phyloP scores from a whole-genome alignment of 352 stramenopile genomes.

The Thalassiosira hispida region DNA sequence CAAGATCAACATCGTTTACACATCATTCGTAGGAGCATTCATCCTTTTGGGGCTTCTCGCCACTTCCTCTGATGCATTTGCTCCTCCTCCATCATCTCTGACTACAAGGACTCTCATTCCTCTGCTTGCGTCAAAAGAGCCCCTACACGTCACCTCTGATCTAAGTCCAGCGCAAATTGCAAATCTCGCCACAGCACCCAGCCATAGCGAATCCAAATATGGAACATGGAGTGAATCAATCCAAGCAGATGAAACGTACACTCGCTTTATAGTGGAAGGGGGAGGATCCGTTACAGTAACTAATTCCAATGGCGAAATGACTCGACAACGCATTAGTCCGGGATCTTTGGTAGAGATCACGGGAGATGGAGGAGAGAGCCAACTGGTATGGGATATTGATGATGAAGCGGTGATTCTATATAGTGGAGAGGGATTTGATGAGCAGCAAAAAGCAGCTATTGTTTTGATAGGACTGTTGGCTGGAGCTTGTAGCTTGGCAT shows the following conservation, averaged over 20 bases:
- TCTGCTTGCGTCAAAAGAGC: background rate
- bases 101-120: background rate
- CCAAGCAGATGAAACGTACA: background rate
- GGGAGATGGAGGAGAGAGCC: conserved; percentile 1
- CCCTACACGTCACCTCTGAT: background rate
- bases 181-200: background rate
- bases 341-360: conserved; percentile 2
- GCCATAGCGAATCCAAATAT: conserved; percentile 4
- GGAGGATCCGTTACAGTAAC: conserved; percentile 3
- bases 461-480: background rate
- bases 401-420: conserved; percentile 1
- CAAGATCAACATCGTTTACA: background rate
- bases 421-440: background rate
- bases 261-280: conserved; percentile 1
- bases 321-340: background rate
- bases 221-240: conserved; percentile 17
- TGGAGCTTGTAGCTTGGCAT: background rate
- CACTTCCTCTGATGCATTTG: background rate
- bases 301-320: background rate
- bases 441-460: background rate
- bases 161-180: conserved; percentile 2
- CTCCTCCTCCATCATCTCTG: background rate
- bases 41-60: background rate
- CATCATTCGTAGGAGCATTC: background rate
- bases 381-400: conserved; percentile 13